Evolutionary conservation across 164 flowering plant species (phyloP).

Genomic region (Annona squamosa): DNA sequence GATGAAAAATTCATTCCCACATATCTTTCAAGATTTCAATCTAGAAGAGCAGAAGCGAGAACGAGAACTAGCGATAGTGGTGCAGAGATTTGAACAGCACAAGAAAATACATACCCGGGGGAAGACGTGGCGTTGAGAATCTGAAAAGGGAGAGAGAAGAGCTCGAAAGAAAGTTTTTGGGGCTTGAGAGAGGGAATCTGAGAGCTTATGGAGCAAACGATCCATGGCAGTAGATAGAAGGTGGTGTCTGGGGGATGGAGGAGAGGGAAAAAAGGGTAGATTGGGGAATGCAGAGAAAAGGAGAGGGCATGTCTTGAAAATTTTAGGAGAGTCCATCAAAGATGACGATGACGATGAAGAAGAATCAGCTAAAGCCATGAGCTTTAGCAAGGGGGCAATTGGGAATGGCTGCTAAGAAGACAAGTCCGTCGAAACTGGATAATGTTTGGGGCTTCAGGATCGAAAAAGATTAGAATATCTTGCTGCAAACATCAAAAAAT

Average conservation of each 20-base stretch:
- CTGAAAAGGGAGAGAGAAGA: constrained; percentile 24
- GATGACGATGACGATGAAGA: not conserved
- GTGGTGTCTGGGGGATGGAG: constrained; percentile 11
- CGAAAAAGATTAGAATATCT: not conserved
- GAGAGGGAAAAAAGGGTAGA: constrained; percentile 1
- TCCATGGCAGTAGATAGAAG: constrained; percentile 28
- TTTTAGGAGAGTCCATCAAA: not conserved
- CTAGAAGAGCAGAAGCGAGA: too few relatives aligned
- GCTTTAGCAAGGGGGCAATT: too few relatives aligned
- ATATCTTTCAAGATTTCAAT: too few relatives aligned
- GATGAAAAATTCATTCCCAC: too few relatives aligned
- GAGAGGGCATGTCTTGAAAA: not conserved
- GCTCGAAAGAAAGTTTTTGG: constrained; percentile 35
- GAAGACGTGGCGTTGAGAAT: constrained; percentile 19
- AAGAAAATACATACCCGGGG: constrained; percentile 28
- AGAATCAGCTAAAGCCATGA: not conserved
- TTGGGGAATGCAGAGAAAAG: constrained; percentile 3
- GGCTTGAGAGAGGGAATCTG: constrained; percentile 15
- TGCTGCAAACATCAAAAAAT: too few relatives aligned
- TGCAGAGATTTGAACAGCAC: too few relatives aligned
- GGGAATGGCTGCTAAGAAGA: too few relatives aligned
- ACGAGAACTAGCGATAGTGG: too few relatives aligned
- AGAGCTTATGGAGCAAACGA: constrained; percentile 21
- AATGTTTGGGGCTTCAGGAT: not conserved
- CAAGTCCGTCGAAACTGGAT: not conserved